phyloP scores from a whole-genome alignment of 1,284 basidiomycete species.

The Peniophora sp. region DNA sequence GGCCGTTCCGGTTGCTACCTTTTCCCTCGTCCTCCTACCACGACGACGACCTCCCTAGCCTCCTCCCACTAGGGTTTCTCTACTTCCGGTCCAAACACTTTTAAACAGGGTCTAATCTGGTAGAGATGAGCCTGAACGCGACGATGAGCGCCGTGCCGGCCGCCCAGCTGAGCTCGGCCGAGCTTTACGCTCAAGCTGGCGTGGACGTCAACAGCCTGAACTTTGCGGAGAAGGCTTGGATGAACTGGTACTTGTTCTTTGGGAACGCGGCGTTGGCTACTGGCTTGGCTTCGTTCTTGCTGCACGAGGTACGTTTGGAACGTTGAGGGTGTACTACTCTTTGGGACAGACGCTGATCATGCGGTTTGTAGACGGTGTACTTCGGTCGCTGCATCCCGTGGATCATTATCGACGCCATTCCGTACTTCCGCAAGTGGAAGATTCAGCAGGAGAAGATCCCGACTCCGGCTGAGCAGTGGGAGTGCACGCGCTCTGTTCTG shows the following conservation, averaged over 20 bases:
- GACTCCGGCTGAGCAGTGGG: conserved; percentile 82
- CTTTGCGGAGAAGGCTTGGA: conserved; percentile 79
- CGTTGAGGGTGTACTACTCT: neutral
- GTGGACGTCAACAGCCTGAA: conserved; percentile 61
- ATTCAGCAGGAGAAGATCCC: conserved; percentile 85
- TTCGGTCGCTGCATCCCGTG: conserved; percentile 94
- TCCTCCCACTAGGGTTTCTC: no score
- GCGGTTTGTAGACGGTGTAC: conserved; percentile 70
- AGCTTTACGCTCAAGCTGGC: conserved; percentile 40
- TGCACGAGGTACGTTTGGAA: conserved; percentile 75
- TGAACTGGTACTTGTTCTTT: conserved; percentile 77
- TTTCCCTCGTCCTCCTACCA: no score
- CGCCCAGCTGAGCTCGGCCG: no score
- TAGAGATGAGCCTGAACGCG: no score
- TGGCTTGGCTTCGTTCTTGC: conserved; percentile 86
- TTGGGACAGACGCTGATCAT: neutral
- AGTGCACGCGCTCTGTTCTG: conserved; percentile 92
- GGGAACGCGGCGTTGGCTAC: conserved; percentile 93
- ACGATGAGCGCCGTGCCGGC: no score
- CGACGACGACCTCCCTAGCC: no score
- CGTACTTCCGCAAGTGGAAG: conserved; percentile 94
- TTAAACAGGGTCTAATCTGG: no score
- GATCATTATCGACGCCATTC: conserved; percentile 93
- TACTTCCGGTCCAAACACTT: no score
- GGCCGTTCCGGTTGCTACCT: no score